Percentiles rank a stretch among this genome's conserved stretches.
These are phyloP conservation scores for Syzygium aromaticum DNA, from an alignment of 345 rosid genomes.

Conservation along the genomic window DNA sequence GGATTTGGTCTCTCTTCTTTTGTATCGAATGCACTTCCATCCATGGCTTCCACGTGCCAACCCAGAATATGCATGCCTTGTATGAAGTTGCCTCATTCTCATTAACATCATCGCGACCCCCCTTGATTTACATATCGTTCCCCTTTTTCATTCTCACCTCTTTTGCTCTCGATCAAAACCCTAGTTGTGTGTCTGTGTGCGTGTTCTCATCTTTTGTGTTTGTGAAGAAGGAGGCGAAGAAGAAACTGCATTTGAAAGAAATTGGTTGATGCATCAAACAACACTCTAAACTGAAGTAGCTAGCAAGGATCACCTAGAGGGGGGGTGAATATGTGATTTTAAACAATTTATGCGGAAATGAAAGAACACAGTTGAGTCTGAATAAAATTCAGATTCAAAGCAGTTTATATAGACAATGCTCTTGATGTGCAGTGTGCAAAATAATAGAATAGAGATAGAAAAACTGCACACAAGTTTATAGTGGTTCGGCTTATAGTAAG, in stretches of 20 bases:
- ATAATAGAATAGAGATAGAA: too few relatives aligned
- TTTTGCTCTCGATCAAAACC: background rate
- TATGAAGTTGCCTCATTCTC: background rate
- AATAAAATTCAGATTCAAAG: too few relatives aligned
- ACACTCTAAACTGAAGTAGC: background rate
- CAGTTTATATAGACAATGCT: too few relatives aligned
- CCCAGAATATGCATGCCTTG: background rate
- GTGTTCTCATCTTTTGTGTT: background rate
- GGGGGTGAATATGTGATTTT: too few relatives aligned
- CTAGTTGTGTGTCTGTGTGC: background rate
- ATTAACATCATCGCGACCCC: background rate
- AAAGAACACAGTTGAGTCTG: too few relatives aligned
- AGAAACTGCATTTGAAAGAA: background rate
- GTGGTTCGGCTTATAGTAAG: too few relatives aligned
- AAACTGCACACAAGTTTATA: too few relatives aligned
- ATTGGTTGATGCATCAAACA: background rate
- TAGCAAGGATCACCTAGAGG: too few relatives aligned
- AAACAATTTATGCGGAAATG: too few relatives aligned
- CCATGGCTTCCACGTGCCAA: background rate
- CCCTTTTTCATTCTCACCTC: background rate
- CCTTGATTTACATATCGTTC: background rate
- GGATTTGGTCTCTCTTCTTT: background rate
- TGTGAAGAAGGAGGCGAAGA: background rate
- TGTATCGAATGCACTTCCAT: background rate
- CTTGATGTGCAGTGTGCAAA: too few relatives aligned